A percentile compares a stretch with the other conserved stretches of the same genome.
phyloP scores from a whole-genome alignment of 352 stramenopile species.

The Phytophthora pisi region DNA sequence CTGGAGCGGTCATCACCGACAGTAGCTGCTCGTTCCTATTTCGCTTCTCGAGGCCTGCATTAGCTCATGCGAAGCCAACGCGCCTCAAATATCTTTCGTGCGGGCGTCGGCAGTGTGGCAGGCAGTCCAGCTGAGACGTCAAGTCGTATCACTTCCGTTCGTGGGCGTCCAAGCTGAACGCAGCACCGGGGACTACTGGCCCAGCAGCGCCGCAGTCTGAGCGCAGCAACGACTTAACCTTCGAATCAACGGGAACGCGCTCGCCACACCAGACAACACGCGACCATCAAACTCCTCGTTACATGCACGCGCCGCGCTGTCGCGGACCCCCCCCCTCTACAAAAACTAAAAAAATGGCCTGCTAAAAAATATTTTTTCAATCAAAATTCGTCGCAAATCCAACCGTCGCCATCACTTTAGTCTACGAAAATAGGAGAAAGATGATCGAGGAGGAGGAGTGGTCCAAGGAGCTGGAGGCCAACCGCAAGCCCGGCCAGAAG shows the following conservation, averaged over 20 bases:
- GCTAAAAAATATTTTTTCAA: too few relatives aligned
- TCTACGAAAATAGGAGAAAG: background rate
- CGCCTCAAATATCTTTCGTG: background rate
- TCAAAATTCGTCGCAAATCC: background rate
- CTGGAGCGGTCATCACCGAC: background rate
- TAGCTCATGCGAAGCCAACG: background rate
- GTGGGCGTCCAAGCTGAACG: background rate
- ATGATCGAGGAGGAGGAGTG: constrained; percentile 89
- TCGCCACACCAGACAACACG: background rate
- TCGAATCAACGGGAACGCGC: background rate
- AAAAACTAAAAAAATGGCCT: too few relatives aligned
- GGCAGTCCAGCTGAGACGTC: background rate
- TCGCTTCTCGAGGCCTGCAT: background rate
- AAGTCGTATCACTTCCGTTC: background rate
- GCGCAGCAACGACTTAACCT: background rate
- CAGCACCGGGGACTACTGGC: background rate
- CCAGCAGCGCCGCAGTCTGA: background rate
- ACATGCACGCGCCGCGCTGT: background rate
- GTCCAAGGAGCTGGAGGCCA: constrained; percentile 90
- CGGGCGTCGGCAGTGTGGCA: background rate
- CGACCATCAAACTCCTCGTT: background rate
- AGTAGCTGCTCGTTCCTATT: background rate
- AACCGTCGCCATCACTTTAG: background rate
- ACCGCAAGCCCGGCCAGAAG: constrained; percentile 89
- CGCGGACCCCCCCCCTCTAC: background rate